These are phyloP conservation scores for Chaetomiaceae sp. DNA, from an alignment of 2,329 filamentous ascomycete species.

Conservation along the genomic window DNA sequence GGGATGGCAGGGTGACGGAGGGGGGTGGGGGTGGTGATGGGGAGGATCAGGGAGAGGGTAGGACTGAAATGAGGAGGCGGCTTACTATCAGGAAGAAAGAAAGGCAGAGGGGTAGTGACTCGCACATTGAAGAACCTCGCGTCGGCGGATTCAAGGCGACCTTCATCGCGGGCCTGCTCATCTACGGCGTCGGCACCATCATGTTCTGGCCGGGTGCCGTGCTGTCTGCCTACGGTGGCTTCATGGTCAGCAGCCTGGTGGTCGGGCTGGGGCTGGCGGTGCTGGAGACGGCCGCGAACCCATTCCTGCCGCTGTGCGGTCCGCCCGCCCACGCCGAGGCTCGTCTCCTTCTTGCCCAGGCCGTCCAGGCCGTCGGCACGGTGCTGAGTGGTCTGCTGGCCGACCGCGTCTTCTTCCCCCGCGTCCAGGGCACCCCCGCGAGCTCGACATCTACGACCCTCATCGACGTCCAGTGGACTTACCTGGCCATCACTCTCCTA, in stretches of 20 bases:
- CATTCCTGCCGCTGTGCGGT: conserved; percentile 66
- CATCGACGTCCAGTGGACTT: conserved; percentile 76
- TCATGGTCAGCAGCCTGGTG: conserved; percentile 67
- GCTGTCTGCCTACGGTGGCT: conserved; percentile 68
- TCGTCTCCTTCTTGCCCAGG: conserved; percentile 69
- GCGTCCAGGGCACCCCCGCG: background rate
- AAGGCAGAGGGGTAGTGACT: conserved; percentile 26
- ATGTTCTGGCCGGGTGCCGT: conserved; percentile 82
- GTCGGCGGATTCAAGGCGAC: conserved; percentile 64
- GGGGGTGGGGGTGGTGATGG: background rate
- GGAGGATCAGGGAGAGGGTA: too few species aligned
- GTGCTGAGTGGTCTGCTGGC: conserved; percentile 68
- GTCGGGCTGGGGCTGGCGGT: conserved; percentile 71
- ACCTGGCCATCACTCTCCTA: conserved; percentile 71
- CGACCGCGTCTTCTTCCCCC: conserved; percentile 65
- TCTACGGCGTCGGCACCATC: conserved; percentile 72
- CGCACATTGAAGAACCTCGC: too few species aligned
- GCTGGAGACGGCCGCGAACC: conserved; percentile 75
- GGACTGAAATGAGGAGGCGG: too few species aligned
- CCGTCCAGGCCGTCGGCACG: conserved; percentile 67
- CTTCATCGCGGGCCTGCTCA: conserved; percentile 68
- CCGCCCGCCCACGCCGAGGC: conserved; percentile 67
- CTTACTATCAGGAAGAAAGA: too few species aligned
- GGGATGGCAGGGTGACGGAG: conserved; percentile 37
- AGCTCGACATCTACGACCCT: conserved; percentile 46